phyloP scores from a whole-genome alignment of 2,329 filamentous ascomycete species.

The Alternaria conjuncta region DNA sequence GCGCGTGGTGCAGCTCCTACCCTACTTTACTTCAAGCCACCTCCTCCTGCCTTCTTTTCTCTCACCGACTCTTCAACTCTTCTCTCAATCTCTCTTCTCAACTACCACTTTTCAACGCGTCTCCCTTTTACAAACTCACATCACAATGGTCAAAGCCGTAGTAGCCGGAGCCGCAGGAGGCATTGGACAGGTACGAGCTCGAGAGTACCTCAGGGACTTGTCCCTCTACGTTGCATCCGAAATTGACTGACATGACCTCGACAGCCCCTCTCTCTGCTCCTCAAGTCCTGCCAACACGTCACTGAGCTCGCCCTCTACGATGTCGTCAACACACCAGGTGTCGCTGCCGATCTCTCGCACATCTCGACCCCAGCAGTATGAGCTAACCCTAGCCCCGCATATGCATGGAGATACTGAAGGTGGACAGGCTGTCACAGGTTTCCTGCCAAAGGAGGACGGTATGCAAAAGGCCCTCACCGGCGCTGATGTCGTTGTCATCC shows the following conservation, averaged over 20 bases:
- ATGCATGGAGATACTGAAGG: conserved; percentile 23
- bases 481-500: conserved; percentile 95
- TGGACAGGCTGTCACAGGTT: conserved; percentile 77
- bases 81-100: conserved; percentile 3
- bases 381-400: conserved; percentile 10
- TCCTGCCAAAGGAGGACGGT: conserved; percentile 83
- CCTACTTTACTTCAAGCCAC: conserved; percentile 27
- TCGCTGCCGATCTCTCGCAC: conserved; percentile 94
- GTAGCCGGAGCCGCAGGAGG: conserved; percentile 97
- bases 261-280: conserved; percentile 92
- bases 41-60: conserved; percentile 17
- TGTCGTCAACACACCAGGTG: conserved; percentile 98
- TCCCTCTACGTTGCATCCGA: background rate
- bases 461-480: conserved; percentile 88
- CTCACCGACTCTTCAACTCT: conserved; percentile 25
- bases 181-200: conserved; percentile 82
- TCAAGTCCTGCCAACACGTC: conserved; percentile 88
- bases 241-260: conserved; percentile 19
- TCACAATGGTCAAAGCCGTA: conserved; percentile 50
- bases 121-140: conserved; percentile 18
- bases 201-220: conserved; percentile 25
- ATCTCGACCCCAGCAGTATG: conserved; percentile 87
- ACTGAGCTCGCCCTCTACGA: conserved; percentile 97
- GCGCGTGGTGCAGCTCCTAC: conserved; percentile 40
- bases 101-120: conserved; percentile 17